Base-by-base conservation (phyloP, 1,284 basidiomycete genomes). In the Mycosarcoma mackinlayi region DNA sequence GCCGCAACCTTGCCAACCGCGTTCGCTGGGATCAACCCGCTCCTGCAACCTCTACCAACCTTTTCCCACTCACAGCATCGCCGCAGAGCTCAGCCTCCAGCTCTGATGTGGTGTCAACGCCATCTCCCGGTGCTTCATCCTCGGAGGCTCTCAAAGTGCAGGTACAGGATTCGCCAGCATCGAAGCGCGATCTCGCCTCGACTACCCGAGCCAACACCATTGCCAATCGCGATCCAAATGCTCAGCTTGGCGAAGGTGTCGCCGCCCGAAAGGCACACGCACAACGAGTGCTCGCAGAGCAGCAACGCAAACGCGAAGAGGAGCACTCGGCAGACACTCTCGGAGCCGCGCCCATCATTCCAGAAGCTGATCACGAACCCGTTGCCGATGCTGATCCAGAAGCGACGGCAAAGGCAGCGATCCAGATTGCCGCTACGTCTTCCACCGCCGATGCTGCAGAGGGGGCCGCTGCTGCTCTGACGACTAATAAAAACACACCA, bases 11-110 rank as follows among this genome's bases (percentile, higher is more conserved):
- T 44, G 72, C 61, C 45, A 68, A 63, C 45, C 60, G 67, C 11
- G 75, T 80, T 14, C 63, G 73, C 27, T 78, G 77, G 75, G 66
- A 78, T 23, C 59, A 55, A 23, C 40, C 58, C 4, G 27, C 46
- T 18, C 56, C 51, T 4, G 35, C 59, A 9, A 31, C 50, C 28
- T 51, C 59, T 1, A 23, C 52, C 31, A 34, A 48, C 3, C 41
- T 60, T 8, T 55, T 62, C 35, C 16, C 46, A 7, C 16, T 18
- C 16, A 27, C 60, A 39, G 47, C 59, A 47, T 58, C 65, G 3
- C 28, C 53, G n/a, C 55, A 54, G n/a, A 34, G 11, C 41, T 33
- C 46, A 5, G 23, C 28, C 13, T 23, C 48, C 13, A 30, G 25
- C 30, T 28, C 35, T n/a, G 60, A 51, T 9, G 19, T 41, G 6